Evolutionary conservation across 768 basidiomycete genomes (phyloP), one percentile per base, ranked within the genome.

Genomic region (Lactifluus echinatus): DNA sequence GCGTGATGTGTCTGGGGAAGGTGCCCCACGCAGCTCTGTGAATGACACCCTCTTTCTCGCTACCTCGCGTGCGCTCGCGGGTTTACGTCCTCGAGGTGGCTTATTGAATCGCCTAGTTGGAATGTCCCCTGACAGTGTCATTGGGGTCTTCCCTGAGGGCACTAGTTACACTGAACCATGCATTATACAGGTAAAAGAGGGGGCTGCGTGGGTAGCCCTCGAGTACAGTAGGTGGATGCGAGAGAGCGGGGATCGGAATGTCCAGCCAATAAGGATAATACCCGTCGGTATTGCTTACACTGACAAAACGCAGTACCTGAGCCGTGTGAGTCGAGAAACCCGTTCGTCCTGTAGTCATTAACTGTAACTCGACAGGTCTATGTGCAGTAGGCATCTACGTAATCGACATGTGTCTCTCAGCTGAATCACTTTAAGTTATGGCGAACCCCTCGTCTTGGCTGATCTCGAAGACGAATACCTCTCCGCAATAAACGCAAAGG

Each of bases 151-250:
- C 68, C 93, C 93, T 8, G 93, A 95, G 69, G 93, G 92, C 42
- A 89, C 87, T n/a, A 88, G 86, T 66, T 95, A 97, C 70, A 96
- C 93, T 2, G 92, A 93, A 66, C 93, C 94, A 11, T 79, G 82
- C 54, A 90, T 98, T 65, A 85, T 94, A 80, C 87, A 93, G 59
- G 81, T 90, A 66, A 89, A 90, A 67, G 93, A 97, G 64, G 96
- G 96, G 29, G 88, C 90, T 23, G 84, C 93, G n/a, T 96, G 93
- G 93, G 87, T 90, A 46, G 90, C 93, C 3, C 75, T 97, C 63
- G 95, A 97, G 72, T 97, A 93, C 70, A 77, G 84, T 11, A 85
- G 87, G 64, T 93, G 89, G 81, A 75, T 80, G 43, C 73, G 73
- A 60, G 80, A 83, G 53, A 74, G 81, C 78, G 39, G 75, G 73